Percentiles rank a stretch among this genome's conserved stretches.
Evolutionary conservation across 1,139 yeast species (phyloP).

Genomic region (Blastobotrys elegans): DNA sequence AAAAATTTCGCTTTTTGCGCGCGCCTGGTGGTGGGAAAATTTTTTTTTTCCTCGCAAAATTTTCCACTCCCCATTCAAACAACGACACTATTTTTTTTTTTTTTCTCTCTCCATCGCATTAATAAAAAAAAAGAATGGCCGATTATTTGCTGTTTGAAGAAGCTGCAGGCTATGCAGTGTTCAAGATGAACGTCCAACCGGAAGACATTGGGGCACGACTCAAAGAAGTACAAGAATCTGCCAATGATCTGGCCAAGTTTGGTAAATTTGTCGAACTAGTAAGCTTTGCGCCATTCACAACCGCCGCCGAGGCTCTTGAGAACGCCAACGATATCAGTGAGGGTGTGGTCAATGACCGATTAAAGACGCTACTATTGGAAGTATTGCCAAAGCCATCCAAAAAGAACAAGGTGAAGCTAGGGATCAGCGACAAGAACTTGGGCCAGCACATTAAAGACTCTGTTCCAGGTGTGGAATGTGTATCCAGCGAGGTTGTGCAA

Average conservation of each 20-base stretch:
- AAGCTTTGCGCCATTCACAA: constrained; percentile 96
- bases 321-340: constrained; percentile 97
- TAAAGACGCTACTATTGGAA: constrained; percentile 82
- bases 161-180: constrained; percentile 97
- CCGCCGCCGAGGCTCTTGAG: constrained; percentile 98
- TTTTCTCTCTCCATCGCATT: too few species aligned
- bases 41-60: too few species aligned
- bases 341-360: constrained; percentile 90
- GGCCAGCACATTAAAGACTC: constrained; percentile 95
- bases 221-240: constrained; percentile 91
- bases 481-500: constrained; percentile 87
- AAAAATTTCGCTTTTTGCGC: too few species aligned
- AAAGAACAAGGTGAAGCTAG: constrained; percentile 56
- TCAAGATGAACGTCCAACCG: constrained; percentile 89
- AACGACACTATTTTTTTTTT: too few species aligned
- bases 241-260: constrained; percentile 80
- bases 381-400: constrained; percentile 84
- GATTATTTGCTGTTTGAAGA: constrained; percentile 96
- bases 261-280: constrained; percentile 91
- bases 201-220: constrained; percentile 90
- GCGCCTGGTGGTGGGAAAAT: too few species aligned
- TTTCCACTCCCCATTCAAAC: too few species aligned
- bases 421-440: constrained; percentile 90
- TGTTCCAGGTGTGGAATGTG: constrained; percentile 85
- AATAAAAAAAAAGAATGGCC: constrained; percentile 41